Base-by-base conservation (phyloP, 495 filamentous ascomycete species). In the Penicillium mononematosum region DNA sequence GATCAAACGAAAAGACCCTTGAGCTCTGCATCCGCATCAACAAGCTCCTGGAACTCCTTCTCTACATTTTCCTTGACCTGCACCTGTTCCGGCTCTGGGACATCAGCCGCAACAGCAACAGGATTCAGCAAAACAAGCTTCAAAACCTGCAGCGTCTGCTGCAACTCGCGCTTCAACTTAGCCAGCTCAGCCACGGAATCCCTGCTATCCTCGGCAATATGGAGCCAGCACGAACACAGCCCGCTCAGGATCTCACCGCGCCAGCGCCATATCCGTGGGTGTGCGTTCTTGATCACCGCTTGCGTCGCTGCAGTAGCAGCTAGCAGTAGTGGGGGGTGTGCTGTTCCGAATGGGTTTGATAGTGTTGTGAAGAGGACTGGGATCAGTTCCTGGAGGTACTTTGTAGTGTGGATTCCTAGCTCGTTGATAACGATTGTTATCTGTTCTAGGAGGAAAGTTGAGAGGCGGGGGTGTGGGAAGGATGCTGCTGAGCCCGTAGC, bases 311-410 rank as follows among this genome's bases (percentile, higher is more conserved):
- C 61, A 6, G 81, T 66, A 2, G 86, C 82, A 0, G 79, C 72
- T 2, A 74, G 44, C 0, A 95, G 72, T 0, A 89, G 70, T 3
- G 76, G 69, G 0, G 81, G 78, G 47, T 83, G 70, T 3, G 81
- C 78, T 0, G 79, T 78, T 2, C 81, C 85, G 59, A 96, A 90
- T 1, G 91, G 89, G 50, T 88, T 85, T 1, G 79, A 70, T 19
- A 97, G 71, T 9, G 88, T 83, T 38, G 70, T 71, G 12, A 83
- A 83, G 5, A 95, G 63, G 39, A 92, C 70, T 0, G 89, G 88
- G 5, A 95, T 68, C 19, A 93, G 61, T 41, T 87, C 81, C 77
- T 89, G 70, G 16, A 97, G 80, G 65, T 96, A 88, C 61, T 89
- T 89, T 8, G 86, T 86, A 2, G 83, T 75, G 64, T 86, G 78